Evolutionary conservation across 352 stramenopile species (phyloP).

Genomic region (Phytophthora uliginosa): DNA sequence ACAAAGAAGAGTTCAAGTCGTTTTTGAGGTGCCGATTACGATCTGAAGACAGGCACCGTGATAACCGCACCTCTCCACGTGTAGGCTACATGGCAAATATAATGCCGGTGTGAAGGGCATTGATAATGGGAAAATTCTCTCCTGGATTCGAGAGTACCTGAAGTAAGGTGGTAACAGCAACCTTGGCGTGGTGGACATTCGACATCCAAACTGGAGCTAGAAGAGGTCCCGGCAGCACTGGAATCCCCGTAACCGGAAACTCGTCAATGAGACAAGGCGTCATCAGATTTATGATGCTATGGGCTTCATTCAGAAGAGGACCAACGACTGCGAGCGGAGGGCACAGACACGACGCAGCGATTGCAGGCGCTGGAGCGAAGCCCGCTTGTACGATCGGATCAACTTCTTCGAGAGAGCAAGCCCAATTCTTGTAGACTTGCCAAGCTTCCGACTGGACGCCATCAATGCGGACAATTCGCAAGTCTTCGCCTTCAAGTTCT

Average conservation of each 20-base stretch:
- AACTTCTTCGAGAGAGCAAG: constrained; percentile 1
- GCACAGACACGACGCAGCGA: neutral
- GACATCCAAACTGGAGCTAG: neutral
- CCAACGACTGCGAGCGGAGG: neutral
- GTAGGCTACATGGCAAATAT: neutral
- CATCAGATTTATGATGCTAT: constrained; percentile 4
- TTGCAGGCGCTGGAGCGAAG: neutral
- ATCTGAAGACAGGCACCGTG: neutral
- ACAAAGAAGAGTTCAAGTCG: neutral
- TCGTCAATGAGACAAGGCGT: neutral
- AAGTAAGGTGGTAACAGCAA: neutral
- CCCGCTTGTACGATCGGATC: neutral
- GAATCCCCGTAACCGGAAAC: neutral
- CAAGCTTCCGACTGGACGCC: constrained; percentile 1
- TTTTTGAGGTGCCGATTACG: neutral
- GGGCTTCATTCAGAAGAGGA: constrained; percentile 1
- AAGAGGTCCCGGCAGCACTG: neutral
- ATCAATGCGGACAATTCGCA: constrained; percentile 6
- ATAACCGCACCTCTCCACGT: constrained; percentile 1
- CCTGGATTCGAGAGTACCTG: constrained; percentile 1
- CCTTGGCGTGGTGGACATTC: neutral
- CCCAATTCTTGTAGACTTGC: constrained; percentile 4
- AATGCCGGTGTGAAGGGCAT: neutral
- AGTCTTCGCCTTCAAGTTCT: neutral
- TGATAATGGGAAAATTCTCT: neutral